Evolutionary conservation across 2,329 filamentous ascomycete species (phyloP), one percentile per base, ranked within the genome.

Genomic region (Pyrenophora tritici-repentis): DNA sequence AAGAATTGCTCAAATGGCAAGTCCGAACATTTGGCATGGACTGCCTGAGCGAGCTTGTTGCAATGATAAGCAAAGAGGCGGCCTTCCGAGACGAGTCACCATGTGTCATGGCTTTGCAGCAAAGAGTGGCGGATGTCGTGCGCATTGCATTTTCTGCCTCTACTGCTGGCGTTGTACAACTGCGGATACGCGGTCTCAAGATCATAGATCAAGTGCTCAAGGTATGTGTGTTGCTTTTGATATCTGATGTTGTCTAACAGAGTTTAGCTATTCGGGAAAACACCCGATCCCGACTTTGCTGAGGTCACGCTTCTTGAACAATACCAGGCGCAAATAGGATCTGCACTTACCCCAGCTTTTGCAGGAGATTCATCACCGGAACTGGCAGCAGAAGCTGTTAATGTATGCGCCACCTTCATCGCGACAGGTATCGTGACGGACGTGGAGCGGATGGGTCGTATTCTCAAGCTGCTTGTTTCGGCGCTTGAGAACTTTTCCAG

Each of bases 291-390:
- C 0, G 94, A 99, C 71, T 99, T 99, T 68, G 85, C 93, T n/a
- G 94, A 99, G 74, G 94, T 90, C 0, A 96, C 96, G 75, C 81
- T 99, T 13, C 82, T 99, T 3, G 95, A 99, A 73, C 94, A 99
- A 73, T 99, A 99, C 67, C 95, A 99, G 74, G 94, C 94, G 4
- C 94, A 99, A 70, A 99, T 99, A 69, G 92, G 92, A 65, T 97
- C 94, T 14, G 94, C 94, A 0, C 80, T 99, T 55, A 99, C 95
- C 0, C 94, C 94, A 3, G 95, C 94, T 0, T 99, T 99, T 75
- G 92, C 94, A 1, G 88, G 87, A 3, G 94, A 99, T 72, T 99
- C 94, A 0, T 97, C 93, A 0, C 92, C 95, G 0, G 94, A 99
- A 72, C 80, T 99, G 13, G 95, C 94, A 6, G 92, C 94, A 0